phyloP scores from a whole-genome alignment of 192 early-diverging fungal species.

The Coemansia erecta region DNA sequence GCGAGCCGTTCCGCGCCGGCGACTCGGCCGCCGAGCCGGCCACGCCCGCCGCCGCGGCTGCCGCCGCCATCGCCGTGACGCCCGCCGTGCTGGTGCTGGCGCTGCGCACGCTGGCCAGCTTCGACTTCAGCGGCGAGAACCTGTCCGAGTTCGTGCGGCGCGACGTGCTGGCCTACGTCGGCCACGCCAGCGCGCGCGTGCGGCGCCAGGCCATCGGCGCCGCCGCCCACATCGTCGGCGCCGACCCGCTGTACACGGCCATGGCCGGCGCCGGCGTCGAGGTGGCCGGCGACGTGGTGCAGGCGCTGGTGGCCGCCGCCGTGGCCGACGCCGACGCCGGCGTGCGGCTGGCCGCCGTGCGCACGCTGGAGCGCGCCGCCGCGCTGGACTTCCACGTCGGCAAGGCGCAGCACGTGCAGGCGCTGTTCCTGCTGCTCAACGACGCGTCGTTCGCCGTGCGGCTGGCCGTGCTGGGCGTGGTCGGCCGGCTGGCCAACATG shows the following conservation, averaged over 20 bases:
- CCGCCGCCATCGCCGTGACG: constrained; percentile 12
- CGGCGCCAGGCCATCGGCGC: constrained; percentile 74
- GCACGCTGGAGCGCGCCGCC: constrained; percentile 56
- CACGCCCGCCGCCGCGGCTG: constrained; percentile 15
- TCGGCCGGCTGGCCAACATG: constrained; percentile 84
- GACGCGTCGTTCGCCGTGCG: constrained; percentile 92
- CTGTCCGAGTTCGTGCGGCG: constrained; percentile 89
- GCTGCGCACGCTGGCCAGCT: constrained; percentile 78
- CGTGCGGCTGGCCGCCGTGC: constrained; percentile 27
- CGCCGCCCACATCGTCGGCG: constrained; percentile 79
- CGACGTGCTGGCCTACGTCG: constrained; percentile 79
- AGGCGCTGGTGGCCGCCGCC: constrained; percentile 82
- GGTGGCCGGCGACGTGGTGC: constrained; percentile 82
- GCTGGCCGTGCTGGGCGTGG: constrained; percentile 77
- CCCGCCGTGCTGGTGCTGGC: constrained; percentile 74
- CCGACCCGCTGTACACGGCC: constrained; percentile 85
- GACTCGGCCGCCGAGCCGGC: background rate
- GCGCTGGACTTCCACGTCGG: constrained; percentile 89
- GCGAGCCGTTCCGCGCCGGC: constrained; percentile 66
- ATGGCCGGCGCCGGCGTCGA: constrained; percentile 71
- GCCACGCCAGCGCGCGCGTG: constrained; percentile 74
- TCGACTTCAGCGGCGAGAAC: constrained; percentile 82
- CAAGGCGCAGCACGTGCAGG: constrained; percentile 88
- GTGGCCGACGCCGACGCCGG: constrained; percentile 69
- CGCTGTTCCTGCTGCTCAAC: constrained; percentile 86